These are phyloP conservation scores for Daedaleopsis sinensis DNA, from an alignment of 768 basidiomycete genomes.

Conservation along the genomic window DNA sequence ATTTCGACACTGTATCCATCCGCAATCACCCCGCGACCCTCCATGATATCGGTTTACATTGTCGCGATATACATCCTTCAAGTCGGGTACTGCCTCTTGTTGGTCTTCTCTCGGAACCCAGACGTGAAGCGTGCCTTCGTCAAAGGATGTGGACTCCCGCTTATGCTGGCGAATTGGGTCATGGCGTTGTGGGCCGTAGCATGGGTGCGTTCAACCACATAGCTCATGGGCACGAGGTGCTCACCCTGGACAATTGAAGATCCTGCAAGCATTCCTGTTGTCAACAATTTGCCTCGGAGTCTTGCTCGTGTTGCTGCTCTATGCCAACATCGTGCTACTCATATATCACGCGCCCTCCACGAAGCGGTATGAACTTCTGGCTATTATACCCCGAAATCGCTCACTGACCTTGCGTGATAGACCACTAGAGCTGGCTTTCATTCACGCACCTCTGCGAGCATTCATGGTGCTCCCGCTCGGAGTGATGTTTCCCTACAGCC, in stretches of 20 bases:
- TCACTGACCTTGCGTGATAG: conserved; percentile 25
- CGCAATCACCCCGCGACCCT: conserved; percentile 67
- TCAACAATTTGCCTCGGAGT: conserved; percentile 77
- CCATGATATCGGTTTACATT: conserved; percentile 62
- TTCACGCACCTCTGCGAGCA: conserved; percentile 86
- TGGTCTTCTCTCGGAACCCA: conserved; percentile 68
- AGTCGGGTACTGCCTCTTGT: conserved; percentile 82
- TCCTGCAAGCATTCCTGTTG: conserved; percentile 74
- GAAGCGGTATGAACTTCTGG: conserved; percentile 24
- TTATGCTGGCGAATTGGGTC: conserved; percentile 79
- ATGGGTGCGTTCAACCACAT: conserved; percentile 51
- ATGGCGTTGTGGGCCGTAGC: conserved; percentile 81
- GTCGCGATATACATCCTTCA: conserved; percentile 62
- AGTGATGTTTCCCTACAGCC: conserved; percentile 62
- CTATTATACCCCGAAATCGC: background rate
- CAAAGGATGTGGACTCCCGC: conserved; percentile 77
- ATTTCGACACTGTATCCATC: conserved; percentile 62
- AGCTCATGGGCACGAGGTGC: background rate
- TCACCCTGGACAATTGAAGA: conserved; percentile 36
- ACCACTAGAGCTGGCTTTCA: conserved; percentile 79
- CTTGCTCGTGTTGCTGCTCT: conserved; percentile 69
- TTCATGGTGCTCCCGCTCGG: conserved; percentile 55
- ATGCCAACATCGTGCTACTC: conserved; percentile 78
- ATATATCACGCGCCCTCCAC: conserved; percentile 67
- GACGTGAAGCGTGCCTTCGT: conserved; percentile 82